A percentile compares a stretch with the other conserved stretches of the same genome.
These are phyloP conservation scores for Phytophthora brassicae DNA, from an alignment of 352 stramenopile genomes.

Conservation along the genomic window DNA sequence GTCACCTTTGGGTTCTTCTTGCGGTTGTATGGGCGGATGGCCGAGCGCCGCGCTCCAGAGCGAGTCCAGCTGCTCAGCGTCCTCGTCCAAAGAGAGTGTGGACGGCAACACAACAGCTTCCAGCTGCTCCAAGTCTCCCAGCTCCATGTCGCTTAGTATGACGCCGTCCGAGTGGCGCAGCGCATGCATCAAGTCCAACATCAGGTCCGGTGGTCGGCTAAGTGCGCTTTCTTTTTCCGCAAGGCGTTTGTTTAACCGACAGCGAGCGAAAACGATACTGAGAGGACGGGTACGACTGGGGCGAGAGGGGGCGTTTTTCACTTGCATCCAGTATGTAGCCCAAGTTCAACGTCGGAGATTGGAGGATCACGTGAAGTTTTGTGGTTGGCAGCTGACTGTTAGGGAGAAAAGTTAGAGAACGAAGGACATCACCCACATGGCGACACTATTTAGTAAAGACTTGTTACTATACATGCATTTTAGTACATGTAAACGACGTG, in stretches of 20 bases:
- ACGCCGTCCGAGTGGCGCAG: conserved; percentile 22
- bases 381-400: background rate
- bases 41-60: conserved; percentile 34
- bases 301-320: conserved; percentile 3
- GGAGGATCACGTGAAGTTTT: conserved; percentile 5
- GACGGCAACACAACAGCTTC: conserved; percentile 32
- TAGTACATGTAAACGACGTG: too few species aligned
- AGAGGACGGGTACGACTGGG: conserved; percentile 3
- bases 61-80: conserved; percentile 27
- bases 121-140: conserved; percentile 31
- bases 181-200: conserved; percentile 38
- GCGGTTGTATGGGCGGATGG: conserved; percentile 6
- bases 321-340: conserved; percentile 14
- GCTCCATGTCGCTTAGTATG: conserved; percentile 31
- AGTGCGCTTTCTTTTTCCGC: conserved; percentile 6
- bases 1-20: conserved; percentile 23
- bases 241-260: background rate
- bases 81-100: conserved; percentile 28
- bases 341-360: conserved; percentile 29
- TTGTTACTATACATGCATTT: too few species aligned
- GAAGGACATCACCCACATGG: background rate
- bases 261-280: conserved; percentile 2
- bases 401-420: background rate
- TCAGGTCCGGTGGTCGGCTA: conserved; percentile 7
- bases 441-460: background rate